A percentile compares a stretch with the other conserved stretches of the same genome.
Evolutionary conservation across 2,329 filamentous ascomycete genomes (phyloP).

Genomic region (Didymella pinodella): DNA sequence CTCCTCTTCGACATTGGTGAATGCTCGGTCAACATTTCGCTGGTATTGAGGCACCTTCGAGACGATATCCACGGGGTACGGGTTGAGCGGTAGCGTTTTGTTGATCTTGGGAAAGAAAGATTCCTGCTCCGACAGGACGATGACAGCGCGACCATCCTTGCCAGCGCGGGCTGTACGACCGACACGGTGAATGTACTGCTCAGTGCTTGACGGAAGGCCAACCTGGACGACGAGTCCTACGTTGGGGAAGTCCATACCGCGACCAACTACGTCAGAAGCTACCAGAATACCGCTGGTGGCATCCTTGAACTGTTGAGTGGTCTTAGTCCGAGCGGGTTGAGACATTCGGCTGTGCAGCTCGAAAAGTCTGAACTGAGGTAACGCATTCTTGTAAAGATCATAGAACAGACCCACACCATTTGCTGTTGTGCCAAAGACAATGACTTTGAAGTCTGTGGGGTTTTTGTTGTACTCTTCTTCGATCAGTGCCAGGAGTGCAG

Average conservation of each 20-base stretch:
- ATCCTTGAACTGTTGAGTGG: constrained; percentile 56
- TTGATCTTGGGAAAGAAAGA: constrained; percentile 61
- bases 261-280: constrained; percentile 58
- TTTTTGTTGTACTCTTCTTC: constrained; percentile 53
- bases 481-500: constrained; percentile 56
- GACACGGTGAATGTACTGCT: constrained; percentile 57
- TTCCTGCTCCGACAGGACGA: constrained; percentile 61
- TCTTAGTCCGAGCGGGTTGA: constrained; percentile 53
- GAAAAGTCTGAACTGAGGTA: constrained; percentile 50
- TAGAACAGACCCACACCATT: constrained; percentile 56
- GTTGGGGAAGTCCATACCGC: constrained; percentile 62
- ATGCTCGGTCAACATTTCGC: constrained; percentile 42
- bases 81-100: constrained; percentile 59
- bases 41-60: constrained; percentile 45
- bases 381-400: constrained; percentile 47
- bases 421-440: constrained; percentile 58
- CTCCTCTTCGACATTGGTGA: constrained; percentile 50
- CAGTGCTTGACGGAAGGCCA: constrained; percentile 59
- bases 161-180: constrained; percentile 54
- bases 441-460: constrained; percentile 55
- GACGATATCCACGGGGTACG: constrained; percentile 56
- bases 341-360: constrained; percentile 56
- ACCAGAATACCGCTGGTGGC: constrained; percentile 59
- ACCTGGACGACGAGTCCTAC: constrained; percentile 59
- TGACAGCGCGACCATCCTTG: constrained; percentile 62